Evolutionary conservation across 192 early-diverging fungal species (phyloP).

Genomic region (Coemansia furcata): DNA sequence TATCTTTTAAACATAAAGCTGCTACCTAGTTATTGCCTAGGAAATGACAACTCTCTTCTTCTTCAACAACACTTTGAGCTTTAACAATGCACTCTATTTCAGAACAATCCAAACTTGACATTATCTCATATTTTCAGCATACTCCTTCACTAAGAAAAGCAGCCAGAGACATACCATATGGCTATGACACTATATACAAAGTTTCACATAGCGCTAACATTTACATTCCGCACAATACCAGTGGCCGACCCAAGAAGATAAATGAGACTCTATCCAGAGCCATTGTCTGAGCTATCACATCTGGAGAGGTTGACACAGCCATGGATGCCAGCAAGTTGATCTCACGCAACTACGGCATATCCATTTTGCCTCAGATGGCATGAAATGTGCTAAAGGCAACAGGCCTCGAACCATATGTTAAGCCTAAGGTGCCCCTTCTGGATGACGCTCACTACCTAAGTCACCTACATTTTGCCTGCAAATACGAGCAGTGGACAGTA

Average conservation of each 20-base stretch:
- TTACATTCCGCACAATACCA: not conserved
- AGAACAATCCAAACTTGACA: not conserved
- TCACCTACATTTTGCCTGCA: not conserved
- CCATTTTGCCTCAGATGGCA: not conserved
- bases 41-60: not conserved
- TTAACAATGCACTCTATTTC: not conserved
- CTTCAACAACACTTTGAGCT: not conserved
- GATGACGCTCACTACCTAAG: not conserved
- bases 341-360: not conserved
- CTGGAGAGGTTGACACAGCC: not conserved
- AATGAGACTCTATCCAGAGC: not conserved
- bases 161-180: not conserved
- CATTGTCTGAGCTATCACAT: not conserved
- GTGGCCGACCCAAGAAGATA: not conserved
- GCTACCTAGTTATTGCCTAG: not conserved
- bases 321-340: not conserved
- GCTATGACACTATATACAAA: not conserved
- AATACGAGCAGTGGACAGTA: not conserved
- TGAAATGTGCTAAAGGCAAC: not conserved
- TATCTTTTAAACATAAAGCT: not conserved
- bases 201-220: not conserved
- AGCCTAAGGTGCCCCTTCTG: not conserved
- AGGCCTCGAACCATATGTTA: not conserved
- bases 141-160: not conserved
- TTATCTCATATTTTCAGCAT: not conserved